Percentiles rank a stretch among this genome's conserved stretches.
Evolutionary conservation across 2,329 filamentous ascomycete genomes (phyloP).

Genomic region (Fusarium sp.): DNA sequence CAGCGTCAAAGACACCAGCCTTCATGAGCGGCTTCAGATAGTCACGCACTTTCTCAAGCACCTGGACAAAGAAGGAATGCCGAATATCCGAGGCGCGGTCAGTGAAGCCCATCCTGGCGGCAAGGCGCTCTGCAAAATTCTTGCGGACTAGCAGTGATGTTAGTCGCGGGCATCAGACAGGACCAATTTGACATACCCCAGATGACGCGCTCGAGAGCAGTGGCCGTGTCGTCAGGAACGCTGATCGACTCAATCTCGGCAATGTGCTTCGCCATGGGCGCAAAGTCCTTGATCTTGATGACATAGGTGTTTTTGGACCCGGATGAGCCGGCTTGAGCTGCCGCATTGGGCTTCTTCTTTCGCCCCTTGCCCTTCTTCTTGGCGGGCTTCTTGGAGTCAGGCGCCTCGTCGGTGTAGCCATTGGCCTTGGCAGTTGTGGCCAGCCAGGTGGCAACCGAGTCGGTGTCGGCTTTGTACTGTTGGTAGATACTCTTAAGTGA

Average conservation of each 20-base stretch:
- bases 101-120: neutral
- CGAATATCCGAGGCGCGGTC: conserved; percentile 7
- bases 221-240: conserved; percentile 25
- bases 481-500: conserved; percentile 32
- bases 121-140: conserved; percentile 28
- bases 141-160: conserved; percentile 19
- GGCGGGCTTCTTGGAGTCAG: neutral
- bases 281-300: conserved; percentile 37
- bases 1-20: conserved; percentile 11
- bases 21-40: conserved; percentile 35
- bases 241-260: conserved; percentile 19
- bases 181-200: conserved; percentile 11
- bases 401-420: conserved; percentile 13
- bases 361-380: conserved; percentile 32
- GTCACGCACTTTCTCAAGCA: conserved; percentile 40
- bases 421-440: conserved; percentile 34
- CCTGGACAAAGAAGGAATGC: conserved; percentile 37
- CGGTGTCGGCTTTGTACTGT: conserved; percentile 43
- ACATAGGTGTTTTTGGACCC: conserved; percentile 4
- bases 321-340: neutral
- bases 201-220: conserved; percentile 38
- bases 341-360: conserved; percentile 13
- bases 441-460: conserved; percentile 37
- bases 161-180: neutral
- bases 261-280: conserved; percentile 36